phyloP scores from a whole-genome alignment of 768 basidiomycete species.

The Polyporus arcularius region DNA sequence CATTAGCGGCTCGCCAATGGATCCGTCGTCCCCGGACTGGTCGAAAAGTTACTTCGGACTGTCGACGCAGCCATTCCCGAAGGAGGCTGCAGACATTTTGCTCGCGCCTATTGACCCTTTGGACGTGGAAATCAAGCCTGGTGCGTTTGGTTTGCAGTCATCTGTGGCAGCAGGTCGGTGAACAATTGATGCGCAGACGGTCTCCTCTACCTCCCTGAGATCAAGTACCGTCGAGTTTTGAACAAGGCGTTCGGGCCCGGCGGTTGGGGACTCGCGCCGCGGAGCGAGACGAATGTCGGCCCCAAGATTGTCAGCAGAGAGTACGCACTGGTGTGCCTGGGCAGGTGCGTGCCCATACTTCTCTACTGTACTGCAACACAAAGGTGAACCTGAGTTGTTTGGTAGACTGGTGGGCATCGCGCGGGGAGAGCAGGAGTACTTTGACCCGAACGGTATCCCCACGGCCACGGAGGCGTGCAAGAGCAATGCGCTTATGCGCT shows the following conservation, averaged over 20 bases:
- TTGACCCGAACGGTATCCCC: constrained; percentile 85
- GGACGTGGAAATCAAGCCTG: constrained; percentile 95
- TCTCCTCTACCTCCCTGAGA: constrained; percentile 92
- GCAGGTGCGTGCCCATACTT: constrained; percentile 57
- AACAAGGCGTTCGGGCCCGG: constrained; percentile 96
- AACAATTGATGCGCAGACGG: constrained; percentile 59
- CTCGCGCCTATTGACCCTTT: constrained; percentile 71
- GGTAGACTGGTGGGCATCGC: constrained; percentile 87
- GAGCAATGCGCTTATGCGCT: constrained; percentile 96
- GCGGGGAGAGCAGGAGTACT: constrained; percentile 95
- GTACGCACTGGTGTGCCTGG: constrained; percentile 92
- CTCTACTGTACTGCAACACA: background rate
- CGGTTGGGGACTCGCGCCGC: constrained; percentile 94
- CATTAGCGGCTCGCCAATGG: constrained; percentile 8
- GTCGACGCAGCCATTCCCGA: constrained; percentile 72
- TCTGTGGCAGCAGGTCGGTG: background rate
- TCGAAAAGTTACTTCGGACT: constrained; percentile 85
- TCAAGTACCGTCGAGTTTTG: constrained; percentile 89
- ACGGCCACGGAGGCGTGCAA: constrained; percentile 96
- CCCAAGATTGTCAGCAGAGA: constrained; percentile 89
- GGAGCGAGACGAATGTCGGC: constrained; percentile 88
- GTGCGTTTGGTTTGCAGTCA: constrained; percentile 42
- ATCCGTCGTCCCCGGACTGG: constrained; percentile 68
- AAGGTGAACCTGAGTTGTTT: background rate
- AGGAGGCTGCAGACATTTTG: constrained; percentile 70